These are phyloP conservation scores for Cryptococcus amylolentus DNA, from an alignment of 1,284 basidiomycete species.

Conservation along the genomic window DNA sequence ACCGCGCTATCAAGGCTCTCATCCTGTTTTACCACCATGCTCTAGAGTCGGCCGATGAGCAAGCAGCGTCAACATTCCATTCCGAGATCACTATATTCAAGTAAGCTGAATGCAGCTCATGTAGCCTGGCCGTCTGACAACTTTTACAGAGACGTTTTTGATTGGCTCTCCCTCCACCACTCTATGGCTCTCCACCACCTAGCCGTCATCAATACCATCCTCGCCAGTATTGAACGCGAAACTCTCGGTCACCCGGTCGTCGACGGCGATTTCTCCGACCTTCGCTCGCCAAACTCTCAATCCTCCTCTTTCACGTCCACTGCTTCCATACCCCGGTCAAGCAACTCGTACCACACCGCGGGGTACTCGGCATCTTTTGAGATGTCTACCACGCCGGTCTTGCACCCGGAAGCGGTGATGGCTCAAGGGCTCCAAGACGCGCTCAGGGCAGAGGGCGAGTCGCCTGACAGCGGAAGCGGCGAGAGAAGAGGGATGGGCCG, in stretches of 20 bases:
- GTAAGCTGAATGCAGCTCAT: conserved; percentile 13
- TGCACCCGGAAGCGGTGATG: too few relatives aligned
- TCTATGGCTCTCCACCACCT: conserved; percentile 26
- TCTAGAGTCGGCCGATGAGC: conserved; percentile 21
- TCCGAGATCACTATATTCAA: conserved; percentile 40
- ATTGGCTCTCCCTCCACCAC: conserved; percentile 18
- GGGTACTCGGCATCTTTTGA: too few relatives aligned
- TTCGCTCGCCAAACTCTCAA: too few relatives aligned
- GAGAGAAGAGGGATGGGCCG: too few relatives aligned
- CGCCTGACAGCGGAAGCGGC: too few relatives aligned
- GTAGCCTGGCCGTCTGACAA: neutral
- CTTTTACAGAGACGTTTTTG: conserved; percentile 17
- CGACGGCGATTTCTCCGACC: neutral
- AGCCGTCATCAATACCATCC: conserved; percentile 28
- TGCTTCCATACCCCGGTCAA: too few relatives aligned
- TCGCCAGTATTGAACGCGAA: conserved; percentile 18
- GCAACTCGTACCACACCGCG: too few relatives aligned
- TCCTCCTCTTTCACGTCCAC: too few relatives aligned
- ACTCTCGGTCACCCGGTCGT: conserved; percentile 8
- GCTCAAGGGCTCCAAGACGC: too few relatives aligned
- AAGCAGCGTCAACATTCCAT: conserved; percentile 18
- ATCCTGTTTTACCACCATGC: conserved; percentile 33
- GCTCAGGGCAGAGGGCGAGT: too few relatives aligned
- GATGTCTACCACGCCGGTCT: too few relatives aligned
- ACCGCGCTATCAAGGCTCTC: conserved; percentile 31